Evolutionary conservation across 441 rosid genomes (phyloP).

Genomic region (Croton setiger): DNA sequence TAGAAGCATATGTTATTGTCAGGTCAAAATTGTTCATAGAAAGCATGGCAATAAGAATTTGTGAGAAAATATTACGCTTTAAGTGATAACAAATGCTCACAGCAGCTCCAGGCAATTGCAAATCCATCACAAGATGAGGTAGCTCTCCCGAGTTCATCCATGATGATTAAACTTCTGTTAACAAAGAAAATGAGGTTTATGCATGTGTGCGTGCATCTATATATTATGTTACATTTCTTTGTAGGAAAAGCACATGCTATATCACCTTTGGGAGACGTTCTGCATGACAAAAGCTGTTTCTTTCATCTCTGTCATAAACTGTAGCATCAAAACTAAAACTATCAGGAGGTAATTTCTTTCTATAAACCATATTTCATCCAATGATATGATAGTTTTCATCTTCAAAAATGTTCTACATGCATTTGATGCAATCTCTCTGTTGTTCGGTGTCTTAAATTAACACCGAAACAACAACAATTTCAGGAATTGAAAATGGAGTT

Average conservation of each 20-base stretch:
- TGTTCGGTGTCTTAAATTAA: not conserved
- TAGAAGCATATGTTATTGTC: not conserved
- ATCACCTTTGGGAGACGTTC: conserved; percentile 77
- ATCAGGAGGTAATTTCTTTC: not conserved
- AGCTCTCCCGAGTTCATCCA: conserved; percentile 99
- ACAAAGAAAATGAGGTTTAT: conserved; percentile 3
- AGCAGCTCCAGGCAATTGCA: conserved; percentile 98
- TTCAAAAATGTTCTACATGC: not conserved
- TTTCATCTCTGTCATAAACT: conserved; percentile 99
- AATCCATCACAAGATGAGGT: conserved; percentile 95
- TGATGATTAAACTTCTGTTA: conserved; percentile 77
- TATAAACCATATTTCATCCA: conserved; percentile 1
- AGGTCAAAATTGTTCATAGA: not conserved
- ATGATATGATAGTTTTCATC: not conserved
- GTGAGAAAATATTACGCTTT: conserved; percentile 56
- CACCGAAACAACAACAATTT: not conserved
- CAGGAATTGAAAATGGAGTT: not conserved
- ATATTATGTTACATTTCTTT: not conserved
- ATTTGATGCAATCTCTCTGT: not conserved
- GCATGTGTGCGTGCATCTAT: not conserved
- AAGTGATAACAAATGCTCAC: conserved; percentile 77
- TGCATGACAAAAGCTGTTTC: conserved; percentile 98
- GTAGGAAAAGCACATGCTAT: conserved; percentile 9
- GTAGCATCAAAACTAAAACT: conserved; percentile 30
- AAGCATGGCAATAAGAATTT: not conserved